Evolutionary conservation across 306 rosid genomes (phyloP).

Genomic region (Dalbergia oliveri): DNA sequence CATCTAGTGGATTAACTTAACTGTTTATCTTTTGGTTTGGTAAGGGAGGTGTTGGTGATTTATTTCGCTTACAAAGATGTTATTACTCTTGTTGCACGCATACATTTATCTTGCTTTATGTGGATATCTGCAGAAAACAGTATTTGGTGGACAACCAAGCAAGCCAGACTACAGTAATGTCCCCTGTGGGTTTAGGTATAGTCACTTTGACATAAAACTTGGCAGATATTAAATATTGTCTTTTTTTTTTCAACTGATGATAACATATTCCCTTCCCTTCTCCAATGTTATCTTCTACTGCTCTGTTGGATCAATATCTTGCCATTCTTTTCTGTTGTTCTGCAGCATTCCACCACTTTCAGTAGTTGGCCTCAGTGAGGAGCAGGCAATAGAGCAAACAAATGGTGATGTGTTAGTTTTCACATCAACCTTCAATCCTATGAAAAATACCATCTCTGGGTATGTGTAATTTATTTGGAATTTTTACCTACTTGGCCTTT

Average conservation of each 20-base stretch:
- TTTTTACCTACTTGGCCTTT: conserved; percentile 38
- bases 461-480: conserved; percentile 51
- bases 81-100: conserved; percentile 16
- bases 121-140: conserved; percentile 71
- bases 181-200: conserved; percentile 62
- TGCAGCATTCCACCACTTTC: conserved; percentile 98
- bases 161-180: conserved; percentile 75
- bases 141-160: conserved; percentile 75
- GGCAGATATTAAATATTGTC: conserved; percentile 4
- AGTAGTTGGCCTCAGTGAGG: conserved; percentile 94
- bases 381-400: conserved; percentile 80
- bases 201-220: conserved; percentile 22
- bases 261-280: conserved; percentile 23
- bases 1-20: conserved; percentile 23
- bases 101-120: conserved; percentile 39
- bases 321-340: conserved; percentile 36
- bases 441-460: conserved; percentile 99
- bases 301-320: conserved; percentile 34
- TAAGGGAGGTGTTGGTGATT: neutral
- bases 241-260: neutral
- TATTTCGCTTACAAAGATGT: neutral
- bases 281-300: conserved; percentile 18
- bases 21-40: conserved; percentile 21
- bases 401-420: conserved; percentile 79
- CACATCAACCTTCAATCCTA: conserved; percentile 90